Conservation (phyloP, 305 asterid genomes). For the Solanum aculeatissimum region DNA sequence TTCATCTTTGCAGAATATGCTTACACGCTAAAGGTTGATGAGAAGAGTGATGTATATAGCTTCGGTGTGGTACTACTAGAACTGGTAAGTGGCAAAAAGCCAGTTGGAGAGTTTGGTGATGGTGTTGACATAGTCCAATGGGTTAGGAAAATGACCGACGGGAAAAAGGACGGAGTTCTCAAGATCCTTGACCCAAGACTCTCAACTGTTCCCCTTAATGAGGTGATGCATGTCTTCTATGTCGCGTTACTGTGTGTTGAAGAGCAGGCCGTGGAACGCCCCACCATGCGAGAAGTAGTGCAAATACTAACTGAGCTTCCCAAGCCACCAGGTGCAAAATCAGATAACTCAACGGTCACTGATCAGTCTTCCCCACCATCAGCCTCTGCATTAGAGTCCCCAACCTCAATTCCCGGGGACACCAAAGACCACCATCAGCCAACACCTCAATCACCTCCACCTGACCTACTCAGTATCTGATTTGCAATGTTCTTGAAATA, state of each 20-base stretch:
- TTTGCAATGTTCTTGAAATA: not conserved
- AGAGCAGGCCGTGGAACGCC: slow-evolving; percentile 85
- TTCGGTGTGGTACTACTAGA: slow-evolving; percentile 84
- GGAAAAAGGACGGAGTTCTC: slow-evolving; percentile 68
- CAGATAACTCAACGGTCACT: slow-evolving; percentile 22
- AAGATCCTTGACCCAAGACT: slow-evolving; percentile 74
- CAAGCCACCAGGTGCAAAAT: slow-evolving; percentile 28
- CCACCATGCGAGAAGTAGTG: slow-evolving; percentile 92
- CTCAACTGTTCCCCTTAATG: slow-evolving; percentile 66
- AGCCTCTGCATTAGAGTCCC: slow-evolving; percentile 28
- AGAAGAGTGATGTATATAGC: slow-evolving; percentile 92
- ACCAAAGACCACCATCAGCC: slow-evolving; percentile 15
- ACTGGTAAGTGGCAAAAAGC: slow-evolving; percentile 63
- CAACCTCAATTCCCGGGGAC: slow-evolving; percentile 10
- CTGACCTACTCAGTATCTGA: slow-evolving; percentile 72
- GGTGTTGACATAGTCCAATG: slow-evolving; percentile 91
- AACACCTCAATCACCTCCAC: slow-evolving; percentile 28
- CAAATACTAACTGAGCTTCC: slow-evolving; percentile 84
- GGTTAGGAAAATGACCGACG: slow-evolving; percentile 71
- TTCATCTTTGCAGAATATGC: slow-evolving; percentile 54
- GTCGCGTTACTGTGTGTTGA: slow-evolving; percentile 91
- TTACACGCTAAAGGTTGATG: slow-evolving; percentile 81
- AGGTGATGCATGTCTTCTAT: slow-evolving; percentile 83
- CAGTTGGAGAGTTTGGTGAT: slow-evolving; percentile 90
- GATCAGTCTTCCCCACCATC: slow-evolving; percentile 27